Evolutionary conservation across 2,329 filamentous ascomycete species (phyloP).

Genomic region (Epichloe gansuensis): DNA sequence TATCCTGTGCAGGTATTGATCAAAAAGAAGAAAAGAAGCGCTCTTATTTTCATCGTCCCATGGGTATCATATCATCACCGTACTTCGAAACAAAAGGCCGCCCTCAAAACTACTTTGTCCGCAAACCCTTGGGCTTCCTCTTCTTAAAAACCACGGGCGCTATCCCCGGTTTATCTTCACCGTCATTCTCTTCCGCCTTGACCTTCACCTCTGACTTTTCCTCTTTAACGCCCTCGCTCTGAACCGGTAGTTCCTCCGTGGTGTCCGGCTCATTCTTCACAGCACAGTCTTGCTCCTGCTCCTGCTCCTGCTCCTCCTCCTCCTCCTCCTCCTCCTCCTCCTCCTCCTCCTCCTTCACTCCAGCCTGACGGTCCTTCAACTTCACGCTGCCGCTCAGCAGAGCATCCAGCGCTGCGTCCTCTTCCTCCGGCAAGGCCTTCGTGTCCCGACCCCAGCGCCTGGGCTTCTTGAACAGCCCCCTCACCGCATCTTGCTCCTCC

Average conservation of each 20-base stretch:
- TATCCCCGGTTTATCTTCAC: slow-evolving; percentile 10
- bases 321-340: slow-evolving; percentile 29
- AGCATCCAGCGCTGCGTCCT: slow-evolving; percentile 49
- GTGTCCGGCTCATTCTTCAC: slow-evolving; percentile 1
- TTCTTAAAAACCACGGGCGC: slow-evolving; percentile 65
- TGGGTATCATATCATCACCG: slow-evolving; percentile 5
- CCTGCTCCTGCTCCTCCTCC: slow-evolving; percentile 5
- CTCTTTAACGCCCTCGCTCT: background rate
- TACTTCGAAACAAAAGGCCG: background rate
- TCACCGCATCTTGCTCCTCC: slow-evolving; percentile 47
- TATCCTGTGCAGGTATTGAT: no score
- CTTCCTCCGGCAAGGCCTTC: slow-evolving; percentile 34
- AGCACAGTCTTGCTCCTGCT: slow-evolving; percentile 5
- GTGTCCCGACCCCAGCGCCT: slow-evolving; percentile 41
- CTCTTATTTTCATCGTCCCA: background rate
- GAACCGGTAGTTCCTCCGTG: background rate
- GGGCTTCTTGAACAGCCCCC: slow-evolving; percentile 47
- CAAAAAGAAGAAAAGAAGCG: background rate
- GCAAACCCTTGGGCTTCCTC: slow-evolving; percentile 55
- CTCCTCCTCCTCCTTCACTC: slow-evolving; percentile 28
- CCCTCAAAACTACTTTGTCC: slow-evolving; percentile 36
- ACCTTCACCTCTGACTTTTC: slow-evolving; percentile 6
- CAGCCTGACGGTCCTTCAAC: slow-evolving; percentile 15
- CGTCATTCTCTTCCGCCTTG: slow-evolving; percentile 31
- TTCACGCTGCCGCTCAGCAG: slow-evolving; percentile 32